These are phyloP conservation scores for Rubroboletus satanas DNA, from an alignment of 768 basidiomycete genomes.

Conservation along the genomic window DNA sequence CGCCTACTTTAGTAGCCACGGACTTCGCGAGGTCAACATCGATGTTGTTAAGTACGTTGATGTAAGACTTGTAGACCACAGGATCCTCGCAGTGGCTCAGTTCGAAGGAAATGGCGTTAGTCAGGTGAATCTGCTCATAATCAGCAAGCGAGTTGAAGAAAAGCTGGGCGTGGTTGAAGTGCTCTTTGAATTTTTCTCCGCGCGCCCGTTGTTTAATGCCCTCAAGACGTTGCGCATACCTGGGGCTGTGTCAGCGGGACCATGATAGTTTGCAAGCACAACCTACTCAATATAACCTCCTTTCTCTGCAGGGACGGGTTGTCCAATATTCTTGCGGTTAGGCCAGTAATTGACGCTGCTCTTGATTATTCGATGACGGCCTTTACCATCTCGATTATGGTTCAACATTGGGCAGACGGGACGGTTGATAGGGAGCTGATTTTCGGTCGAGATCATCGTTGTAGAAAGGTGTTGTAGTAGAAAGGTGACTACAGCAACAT, in stretches of 20 bases:
- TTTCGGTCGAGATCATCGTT: background rate
- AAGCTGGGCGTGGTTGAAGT: constrained; percentile 66
- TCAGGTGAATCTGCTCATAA: constrained; percentile 69
- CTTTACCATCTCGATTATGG: constrained; percentile 59
- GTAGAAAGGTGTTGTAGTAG: too few species aligned
- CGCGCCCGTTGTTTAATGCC: constrained; percentile 60
- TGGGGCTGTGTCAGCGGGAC: constrained; percentile 22
- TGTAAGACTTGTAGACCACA: constrained; percentile 63
- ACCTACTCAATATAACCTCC: constrained; percentile 61
- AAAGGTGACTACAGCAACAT: background rate
- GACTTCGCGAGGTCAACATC: constrained; percentile 67
- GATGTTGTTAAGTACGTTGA: constrained; percentile 65
- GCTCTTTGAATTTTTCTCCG: constrained; percentile 75
- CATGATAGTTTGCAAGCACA: background rate
- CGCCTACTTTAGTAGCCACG: constrained; percentile 65
- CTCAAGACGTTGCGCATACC: constrained; percentile 45
- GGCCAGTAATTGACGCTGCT: constrained; percentile 77
- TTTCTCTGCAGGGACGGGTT: constrained; percentile 43
- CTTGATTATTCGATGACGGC: constrained; percentile 54
- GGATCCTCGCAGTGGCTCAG: constrained; percentile 80
- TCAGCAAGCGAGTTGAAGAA: constrained; percentile 79
- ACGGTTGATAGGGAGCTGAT: constrained; percentile 75
- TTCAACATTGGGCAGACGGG: constrained; percentile 74
- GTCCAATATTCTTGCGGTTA: constrained; percentile 55
- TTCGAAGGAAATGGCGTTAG: constrained; percentile 74